Conservation (phyloP, 352 stramenopile species). For the Globisporangium paroecandrum region DNA sequence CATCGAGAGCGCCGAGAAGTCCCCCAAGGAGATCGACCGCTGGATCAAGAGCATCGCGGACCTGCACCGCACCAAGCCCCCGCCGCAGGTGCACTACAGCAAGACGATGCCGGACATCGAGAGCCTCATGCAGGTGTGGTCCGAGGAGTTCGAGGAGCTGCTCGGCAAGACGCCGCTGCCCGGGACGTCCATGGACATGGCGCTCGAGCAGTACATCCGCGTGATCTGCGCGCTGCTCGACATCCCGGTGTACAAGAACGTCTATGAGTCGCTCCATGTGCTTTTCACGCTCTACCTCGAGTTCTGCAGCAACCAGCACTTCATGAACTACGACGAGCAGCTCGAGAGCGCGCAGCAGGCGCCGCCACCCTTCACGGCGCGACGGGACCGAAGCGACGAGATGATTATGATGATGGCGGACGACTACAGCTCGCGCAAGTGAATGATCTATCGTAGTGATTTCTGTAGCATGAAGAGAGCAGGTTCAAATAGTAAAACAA, state of each 20-base stretch:
- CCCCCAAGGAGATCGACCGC: constrained; percentile 90
- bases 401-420: constrained; percentile 25
- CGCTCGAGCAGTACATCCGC: constrained; percentile 91
- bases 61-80: constrained; percentile 91
- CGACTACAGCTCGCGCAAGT: constrained; percentile 44
- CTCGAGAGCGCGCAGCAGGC: constrained; percentile 19
- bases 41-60: constrained; percentile 96
- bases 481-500: not conserved
- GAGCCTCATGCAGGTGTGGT: constrained; percentile 92
- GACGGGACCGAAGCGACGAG: constrained; percentile 27
- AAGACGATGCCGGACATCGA: constrained; percentile 95
- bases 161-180: constrained; percentile 70
- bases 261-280: constrained; percentile 94
- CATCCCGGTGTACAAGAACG: constrained; percentile 93
- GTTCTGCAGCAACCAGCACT: constrained; percentile 92
- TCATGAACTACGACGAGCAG: constrained; percentile 83
- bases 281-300: constrained; percentile 94
- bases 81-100: constrained; percentile 90
- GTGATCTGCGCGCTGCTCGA: constrained; percentile 93
- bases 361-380: constrained; percentile 35
- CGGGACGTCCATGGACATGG: constrained; percentile 87
- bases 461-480: constrained; percentile 3
- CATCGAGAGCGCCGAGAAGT: constrained; percentile 94
- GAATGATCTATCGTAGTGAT: not conserved
- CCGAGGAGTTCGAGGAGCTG: constrained; percentile 82